These are phyloP conservation scores for Orobanche coerulescens DNA, from an alignment of 257 asterid species.

Conservation along the genomic window DNA sequence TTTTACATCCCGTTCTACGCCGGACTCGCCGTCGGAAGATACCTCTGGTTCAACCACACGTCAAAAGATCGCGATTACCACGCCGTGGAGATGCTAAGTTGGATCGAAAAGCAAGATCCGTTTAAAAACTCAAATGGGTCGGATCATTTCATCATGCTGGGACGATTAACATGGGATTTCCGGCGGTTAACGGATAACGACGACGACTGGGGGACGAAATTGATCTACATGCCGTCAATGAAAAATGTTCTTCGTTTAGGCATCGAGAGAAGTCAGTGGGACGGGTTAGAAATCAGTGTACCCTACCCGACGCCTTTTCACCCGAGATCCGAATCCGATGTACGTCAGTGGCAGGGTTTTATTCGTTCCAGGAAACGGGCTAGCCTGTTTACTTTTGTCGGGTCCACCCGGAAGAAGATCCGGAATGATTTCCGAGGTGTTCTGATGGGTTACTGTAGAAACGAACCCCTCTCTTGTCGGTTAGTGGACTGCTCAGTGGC, in stretches of 20 bases:
- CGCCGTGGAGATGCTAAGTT: constrained; percentile 34
- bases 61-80: constrained; percentile 44
- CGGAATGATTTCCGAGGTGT: constrained; percentile 44
- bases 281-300: constrained; percentile 39
- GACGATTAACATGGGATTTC: constrained; percentile 61
- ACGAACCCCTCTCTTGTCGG: constrained; percentile 24
- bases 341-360: constrained; percentile 36
- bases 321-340: constrained; percentile 46
- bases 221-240: constrained; percentile 55
- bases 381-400: constrained; percentile 41
- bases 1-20: constrained; percentile 60
- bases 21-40: constrained; percentile 43
- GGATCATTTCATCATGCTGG: constrained; percentile 51
- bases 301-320: constrained; percentile 67
- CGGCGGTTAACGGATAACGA: constrained; percentile 36
- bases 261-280: constrained; percentile 46
- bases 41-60: constrained; percentile 30
- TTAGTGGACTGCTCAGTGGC: constrained; percentile 41
- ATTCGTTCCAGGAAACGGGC: constrained; percentile 23
- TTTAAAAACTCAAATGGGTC: constrained; percentile 44
- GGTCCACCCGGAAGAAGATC: constrained; percentile 49
- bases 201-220: constrained; percentile 46
- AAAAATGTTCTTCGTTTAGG: constrained; percentile 37
- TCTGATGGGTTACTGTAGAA: constrained; percentile 36
- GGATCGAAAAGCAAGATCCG: constrained; percentile 38